Conservation (phyloP, 768 basidiomycete genomes). For the Suillus bovinus region DNA sequence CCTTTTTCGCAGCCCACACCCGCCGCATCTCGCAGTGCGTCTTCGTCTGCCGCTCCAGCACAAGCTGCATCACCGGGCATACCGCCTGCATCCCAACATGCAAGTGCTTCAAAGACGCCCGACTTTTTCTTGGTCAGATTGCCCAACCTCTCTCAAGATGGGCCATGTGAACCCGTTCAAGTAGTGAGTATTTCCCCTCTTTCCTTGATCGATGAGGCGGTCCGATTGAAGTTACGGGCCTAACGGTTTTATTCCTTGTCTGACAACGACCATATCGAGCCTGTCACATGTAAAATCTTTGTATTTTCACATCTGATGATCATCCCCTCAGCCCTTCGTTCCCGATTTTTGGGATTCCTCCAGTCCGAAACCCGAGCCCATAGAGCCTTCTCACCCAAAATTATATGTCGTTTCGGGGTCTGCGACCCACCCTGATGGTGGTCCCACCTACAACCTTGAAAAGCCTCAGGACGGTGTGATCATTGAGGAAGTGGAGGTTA, state of each 20-base stretch:
- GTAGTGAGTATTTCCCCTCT: slow-evolving; percentile 46
- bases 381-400: slow-evolving; percentile 40
- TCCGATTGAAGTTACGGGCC: background rate
- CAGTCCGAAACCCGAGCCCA: slow-evolving; percentile 32
- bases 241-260: background rate
- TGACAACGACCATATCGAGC: slow-evolving; percentile 12
- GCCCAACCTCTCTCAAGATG: slow-evolving; percentile 53
- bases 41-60: slow-evolving; percentile 25
- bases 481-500: background rate
- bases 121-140: slow-evolving; percentile 51
- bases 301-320: slow-evolving; percentile 10
- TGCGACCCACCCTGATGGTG: slow-evolving; percentile 47
- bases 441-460: slow-evolving; percentile 45
- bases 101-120: slow-evolving; percentile 20
- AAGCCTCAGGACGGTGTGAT: slow-evolving; percentile 16
- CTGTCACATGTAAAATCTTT: slow-evolving; percentile 10
- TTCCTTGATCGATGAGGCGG: slow-evolving; percentile 9
- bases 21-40: slow-evolving; percentile 27
- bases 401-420: slow-evolving; percentile 51
- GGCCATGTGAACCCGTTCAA: slow-evolving; percentile 47
- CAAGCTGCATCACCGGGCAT: slow-evolving; percentile 42
- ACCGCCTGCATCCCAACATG: slow-evolving; percentile 36
- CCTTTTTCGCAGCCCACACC: slow-evolving; percentile 22
- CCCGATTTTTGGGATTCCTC: slow-evolving; percentile 61
- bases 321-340: slow-evolving; percentile 50